phyloP scores from a whole-genome alignment of 1,284 basidiomycete species.

The Caloboletus inedulis region DNA sequence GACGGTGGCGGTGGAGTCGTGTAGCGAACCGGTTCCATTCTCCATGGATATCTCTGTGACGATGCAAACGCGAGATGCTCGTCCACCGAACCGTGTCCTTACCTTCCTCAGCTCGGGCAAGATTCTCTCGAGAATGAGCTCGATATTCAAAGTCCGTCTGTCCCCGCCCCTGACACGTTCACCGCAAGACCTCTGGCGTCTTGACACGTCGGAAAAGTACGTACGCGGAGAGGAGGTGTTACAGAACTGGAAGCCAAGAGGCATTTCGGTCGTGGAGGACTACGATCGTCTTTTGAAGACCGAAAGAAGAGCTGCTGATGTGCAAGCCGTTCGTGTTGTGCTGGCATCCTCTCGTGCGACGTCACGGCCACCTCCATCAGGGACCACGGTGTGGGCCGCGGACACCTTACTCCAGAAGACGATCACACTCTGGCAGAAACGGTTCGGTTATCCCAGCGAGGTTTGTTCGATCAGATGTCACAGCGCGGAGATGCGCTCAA shows the following conservation, averaged over 20 bases:
- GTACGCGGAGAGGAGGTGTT: slow-evolving; percentile 88
- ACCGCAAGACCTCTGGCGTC: slow-evolving; percentile 86
- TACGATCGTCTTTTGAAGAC: slow-evolving; percentile 67
- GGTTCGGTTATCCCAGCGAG: slow-evolving; percentile 72
- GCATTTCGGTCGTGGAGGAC: slow-evolving; percentile 85
- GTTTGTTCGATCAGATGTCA: slow-evolving; percentile 41
- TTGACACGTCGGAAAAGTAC: slow-evolving; percentile 93
- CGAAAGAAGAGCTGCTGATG: slow-evolving; percentile 78
- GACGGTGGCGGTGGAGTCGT: slow-evolving; percentile 79
- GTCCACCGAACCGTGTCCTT: slow-evolving; percentile 75
- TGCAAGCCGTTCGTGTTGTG: slow-evolving; percentile 83
- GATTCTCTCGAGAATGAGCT: slow-evolving; percentile 72
- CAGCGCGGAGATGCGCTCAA: not conserved
- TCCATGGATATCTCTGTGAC: slow-evolving; percentile 82
- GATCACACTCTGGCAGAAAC: slow-evolving; percentile 77
- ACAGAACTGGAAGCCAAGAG: slow-evolving; percentile 81
- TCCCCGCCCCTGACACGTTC: slow-evolving; percentile 85
- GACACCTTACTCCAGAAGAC: slow-evolving; percentile 63
- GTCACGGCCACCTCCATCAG: slow-evolving; percentile 47
- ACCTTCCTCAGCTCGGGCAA: slow-evolving; percentile 75
- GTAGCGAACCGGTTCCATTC: slow-evolving; percentile 82
- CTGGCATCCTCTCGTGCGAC: slow-evolving; percentile 51
- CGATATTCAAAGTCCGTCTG: slow-evolving; percentile 78
- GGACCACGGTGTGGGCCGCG: slow-evolving; percentile 58
- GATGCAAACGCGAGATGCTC: slow-evolving; percentile 85